Conservation (phyloP, 177 flowering plant species). For the Vitis hybrid region DNA sequence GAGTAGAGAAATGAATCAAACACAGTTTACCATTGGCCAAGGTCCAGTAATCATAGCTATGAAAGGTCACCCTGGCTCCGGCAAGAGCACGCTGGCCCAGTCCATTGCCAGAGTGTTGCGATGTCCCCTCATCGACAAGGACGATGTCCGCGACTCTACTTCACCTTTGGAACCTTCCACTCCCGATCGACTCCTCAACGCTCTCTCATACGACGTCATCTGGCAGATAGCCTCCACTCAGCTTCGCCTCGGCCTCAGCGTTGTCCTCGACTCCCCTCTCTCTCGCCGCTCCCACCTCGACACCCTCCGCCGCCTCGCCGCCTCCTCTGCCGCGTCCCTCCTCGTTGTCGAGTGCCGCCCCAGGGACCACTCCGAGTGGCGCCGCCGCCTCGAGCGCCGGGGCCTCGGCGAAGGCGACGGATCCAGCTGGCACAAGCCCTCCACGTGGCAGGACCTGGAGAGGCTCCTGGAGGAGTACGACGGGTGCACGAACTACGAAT, state of each 20-base stretch:
- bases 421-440: constrained; percentile 64
- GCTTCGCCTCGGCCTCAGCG: constrained; percentile 58
- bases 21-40: background rate
- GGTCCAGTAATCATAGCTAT: constrained; percentile 52
- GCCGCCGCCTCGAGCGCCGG: constrained; percentile 47
- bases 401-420: constrained; percentile 19
- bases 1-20: background rate
- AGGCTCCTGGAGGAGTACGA: constrained; percentile 52
- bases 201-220: constrained; percentile 62
- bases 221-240: constrained; percentile 57
- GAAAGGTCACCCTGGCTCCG: constrained; percentile 89
- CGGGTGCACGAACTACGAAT: constrained; percentile 66
- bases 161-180: constrained; percentile 25
- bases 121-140: constrained; percentile 79
- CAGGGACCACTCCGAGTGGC: constrained; percentile 52
- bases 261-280: constrained; percentile 75
- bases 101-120: constrained; percentile 44
- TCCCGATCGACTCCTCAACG: constrained; percentile 41
- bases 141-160: constrained; percentile 61
- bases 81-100: constrained; percentile 63
- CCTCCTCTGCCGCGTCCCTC: constrained; percentile 29
- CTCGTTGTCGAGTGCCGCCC: constrained; percentile 66
- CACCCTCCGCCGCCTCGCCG: constrained; percentile 37
- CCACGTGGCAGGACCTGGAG: constrained; percentile 66
- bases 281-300: constrained; percentile 54